Percentiles rank a stretch among this genome's conserved stretches.
Conservation (phyloP, 2,329 filamentous ascomycete genomes). For the Xylaria hypoxylon region DNA sequence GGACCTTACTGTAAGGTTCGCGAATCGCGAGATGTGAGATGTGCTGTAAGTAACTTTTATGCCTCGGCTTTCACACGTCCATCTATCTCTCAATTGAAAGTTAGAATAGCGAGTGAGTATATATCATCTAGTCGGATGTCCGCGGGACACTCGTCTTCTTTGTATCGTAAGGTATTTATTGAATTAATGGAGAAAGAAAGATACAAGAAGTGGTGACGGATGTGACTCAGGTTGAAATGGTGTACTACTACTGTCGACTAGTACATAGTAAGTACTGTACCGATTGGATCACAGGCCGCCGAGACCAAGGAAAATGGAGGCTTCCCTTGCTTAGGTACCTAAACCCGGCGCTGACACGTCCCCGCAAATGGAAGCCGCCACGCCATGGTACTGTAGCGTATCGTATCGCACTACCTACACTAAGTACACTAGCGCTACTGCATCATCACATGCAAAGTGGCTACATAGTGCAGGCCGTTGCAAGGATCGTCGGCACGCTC, state of each 20-base stretch:
- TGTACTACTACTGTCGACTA: too few relatives aligned
- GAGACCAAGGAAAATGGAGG: slow-evolving; percentile 19
- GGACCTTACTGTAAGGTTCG: slow-evolving; percentile 25
- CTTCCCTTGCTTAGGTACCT: too few relatives aligned
- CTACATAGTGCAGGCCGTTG: neutral
- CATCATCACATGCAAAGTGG: slow-evolving; percentile 26
- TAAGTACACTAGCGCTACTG: neutral
- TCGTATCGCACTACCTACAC: neutral
- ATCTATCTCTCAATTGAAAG: slow-evolving; percentile 24
- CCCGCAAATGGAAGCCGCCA: slow-evolving; percentile 16
- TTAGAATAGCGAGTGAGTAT: neutral
- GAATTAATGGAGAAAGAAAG: neutral
- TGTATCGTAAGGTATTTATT: neutral
- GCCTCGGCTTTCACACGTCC: slow-evolving; percentile 6
- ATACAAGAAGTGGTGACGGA: neutral
- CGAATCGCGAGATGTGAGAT: slow-evolving; percentile 3
- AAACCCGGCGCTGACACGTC: slow-evolving; percentile 1
- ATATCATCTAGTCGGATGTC: slow-evolving; percentile 27
- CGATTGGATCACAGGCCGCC: slow-evolving; percentile 2
- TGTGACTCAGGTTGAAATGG: neutral
- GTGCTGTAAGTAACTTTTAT: neutral
- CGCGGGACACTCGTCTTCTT: slow-evolving; percentile 22
- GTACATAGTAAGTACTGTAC: too few relatives aligned
- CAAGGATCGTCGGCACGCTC: slow-evolving; percentile 24
- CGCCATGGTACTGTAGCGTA: neutral